Evolutionary conservation across 2,329 filamentous ascomycete species (phyloP).

Genomic region (Colletotrichum eleusines): DNA sequence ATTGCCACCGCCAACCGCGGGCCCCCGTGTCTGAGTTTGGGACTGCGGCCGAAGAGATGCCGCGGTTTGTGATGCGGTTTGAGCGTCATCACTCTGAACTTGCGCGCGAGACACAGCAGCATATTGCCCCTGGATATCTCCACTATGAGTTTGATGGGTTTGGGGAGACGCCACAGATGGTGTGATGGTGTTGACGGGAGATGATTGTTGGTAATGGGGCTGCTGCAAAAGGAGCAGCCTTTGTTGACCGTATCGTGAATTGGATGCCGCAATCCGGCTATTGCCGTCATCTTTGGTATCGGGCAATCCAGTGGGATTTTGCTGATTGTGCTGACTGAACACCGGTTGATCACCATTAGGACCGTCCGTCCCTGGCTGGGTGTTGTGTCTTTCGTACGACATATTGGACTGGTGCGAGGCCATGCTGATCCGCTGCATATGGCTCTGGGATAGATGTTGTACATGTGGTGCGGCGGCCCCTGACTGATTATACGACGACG

Average conservation of each 20-base stretch:
- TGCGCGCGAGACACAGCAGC: background rate
- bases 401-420: conserved; percentile 31
- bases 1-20: conserved; percentile 4
- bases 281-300: background rate
- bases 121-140: background rate
- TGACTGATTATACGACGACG: conserved; percentile 15
- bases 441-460: conserved; percentile 25
- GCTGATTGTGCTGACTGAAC: conserved; percentile 7
- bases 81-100: background rate
- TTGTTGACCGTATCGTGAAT: background rate
- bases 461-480: conserved; percentile 18
- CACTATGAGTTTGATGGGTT: conserved; percentile 1
- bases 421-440: conserved; percentile 20
- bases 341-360: background rate
- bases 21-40: background rate
- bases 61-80: background rate
- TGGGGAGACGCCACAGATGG: background rate
- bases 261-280: background rate
- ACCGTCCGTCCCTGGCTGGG: background rate
- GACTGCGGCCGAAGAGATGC: background rate
- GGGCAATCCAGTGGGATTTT: background rate
- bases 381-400: conserved; percentile 2
- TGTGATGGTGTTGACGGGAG: background rate
- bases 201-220: background rate
- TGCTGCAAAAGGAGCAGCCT: background rate